phyloP scores from a whole-genome alignment of 2,329 filamentous ascomycete species.

The Hansfordia pulvinata region DNA sequence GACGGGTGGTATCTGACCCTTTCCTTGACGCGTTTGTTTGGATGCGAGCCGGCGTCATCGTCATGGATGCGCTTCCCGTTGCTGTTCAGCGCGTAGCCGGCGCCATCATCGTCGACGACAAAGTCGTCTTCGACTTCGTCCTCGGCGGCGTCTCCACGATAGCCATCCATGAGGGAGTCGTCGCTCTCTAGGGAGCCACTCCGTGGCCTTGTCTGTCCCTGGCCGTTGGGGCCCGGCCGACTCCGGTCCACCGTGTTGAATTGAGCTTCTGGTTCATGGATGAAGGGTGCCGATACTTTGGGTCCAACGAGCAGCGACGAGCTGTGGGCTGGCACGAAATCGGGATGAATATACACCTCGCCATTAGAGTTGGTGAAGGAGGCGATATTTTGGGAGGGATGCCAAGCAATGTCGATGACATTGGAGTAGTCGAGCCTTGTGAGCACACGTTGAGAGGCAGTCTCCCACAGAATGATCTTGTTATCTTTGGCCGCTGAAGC shows the following conservation, averaged over 20 bases:
- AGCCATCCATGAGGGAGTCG: constrained; percentile 66
- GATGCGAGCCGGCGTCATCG: constrained; percentile 34
- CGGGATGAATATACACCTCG: constrained; percentile 79
- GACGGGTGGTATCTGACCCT: constrained; percentile 63
- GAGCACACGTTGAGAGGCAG: constrained; percentile 71
- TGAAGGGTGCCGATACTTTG: constrained; percentile 68
- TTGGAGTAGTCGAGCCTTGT: constrained; percentile 69
- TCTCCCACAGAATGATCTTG: constrained; percentile 75
- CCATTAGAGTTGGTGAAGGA: constrained; percentile 90
- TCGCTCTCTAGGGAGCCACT: constrained; percentile 61
- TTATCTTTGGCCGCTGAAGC: constrained; percentile 56
- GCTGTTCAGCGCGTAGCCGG: constrained; percentile 59
- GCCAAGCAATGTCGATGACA: constrained; percentile 80
- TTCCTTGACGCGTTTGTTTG: constrained; percentile 35
- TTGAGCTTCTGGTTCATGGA: constrained; percentile 65
- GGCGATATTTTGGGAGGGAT: constrained; percentile 74
- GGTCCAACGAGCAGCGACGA: constrained; percentile 40
- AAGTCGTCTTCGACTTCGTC: constrained; percentile 77
- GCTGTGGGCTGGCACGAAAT: constrained; percentile 49
- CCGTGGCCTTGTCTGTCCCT: constrained; percentile 36
- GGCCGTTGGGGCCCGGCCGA: constrained; percentile 40
- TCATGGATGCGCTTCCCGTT: constrained; percentile 35
- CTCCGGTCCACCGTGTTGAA: constrained; percentile 51
- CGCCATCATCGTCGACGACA: constrained; percentile 88
- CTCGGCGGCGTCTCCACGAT: constrained; percentile 36